A percentile compares a stretch with the other conserved stretches of the same genome.
Evolutionary conservation across 2,329 filamentous ascomycete species (phyloP).

Genomic region (Aspergillus terreus): DNA sequence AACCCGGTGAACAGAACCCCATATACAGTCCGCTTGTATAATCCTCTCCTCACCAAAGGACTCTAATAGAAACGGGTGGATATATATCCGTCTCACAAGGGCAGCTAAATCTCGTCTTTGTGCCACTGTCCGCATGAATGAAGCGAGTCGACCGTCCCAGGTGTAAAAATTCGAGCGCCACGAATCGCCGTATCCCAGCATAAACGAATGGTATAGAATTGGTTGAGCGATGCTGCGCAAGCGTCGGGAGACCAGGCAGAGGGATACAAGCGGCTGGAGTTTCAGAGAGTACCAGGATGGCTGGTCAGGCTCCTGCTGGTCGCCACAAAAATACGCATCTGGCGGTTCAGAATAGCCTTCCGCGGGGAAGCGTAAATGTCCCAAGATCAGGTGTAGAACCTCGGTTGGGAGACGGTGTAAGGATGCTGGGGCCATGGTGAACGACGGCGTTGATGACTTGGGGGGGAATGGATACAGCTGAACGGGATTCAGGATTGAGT

Average conservation of each 20-base stretch:
- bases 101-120: conserved; percentile 15
- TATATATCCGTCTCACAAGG: conserved; percentile 6
- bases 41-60: not conserved
- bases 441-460: too few relatives aligned
- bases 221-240: conserved; percentile 13
- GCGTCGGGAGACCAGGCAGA: conserved; percentile 17
- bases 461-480: too few relatives aligned
- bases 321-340: not conserved
- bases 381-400: not conserved
- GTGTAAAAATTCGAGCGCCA: conserved; percentile 15
- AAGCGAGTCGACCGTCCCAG: conserved; percentile 16
- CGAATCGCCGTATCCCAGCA: conserved; percentile 21
- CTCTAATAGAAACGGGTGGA: conserved; percentile 2
- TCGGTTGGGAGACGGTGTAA: not conserved
- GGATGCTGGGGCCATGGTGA: not conserved
- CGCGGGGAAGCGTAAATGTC: not conserved
- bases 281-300: conserved; percentile 18
- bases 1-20: too few relatives aligned
- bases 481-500: too few relatives aligned
- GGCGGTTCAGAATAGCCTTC: not conserved
- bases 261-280: conserved; percentile 12
- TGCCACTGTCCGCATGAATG: conserved; percentile 19
- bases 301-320: conserved; percentile 1
- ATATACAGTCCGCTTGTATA: not conserved
- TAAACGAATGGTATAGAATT: conserved; percentile 20